Percentiles rank a stretch among this genome's conserved stretches.
These are phyloP conservation scores for Irpex rosettiformis DNA, from an alignment of 1,284 basidiomycete species.

Conservation along the genomic window DNA sequence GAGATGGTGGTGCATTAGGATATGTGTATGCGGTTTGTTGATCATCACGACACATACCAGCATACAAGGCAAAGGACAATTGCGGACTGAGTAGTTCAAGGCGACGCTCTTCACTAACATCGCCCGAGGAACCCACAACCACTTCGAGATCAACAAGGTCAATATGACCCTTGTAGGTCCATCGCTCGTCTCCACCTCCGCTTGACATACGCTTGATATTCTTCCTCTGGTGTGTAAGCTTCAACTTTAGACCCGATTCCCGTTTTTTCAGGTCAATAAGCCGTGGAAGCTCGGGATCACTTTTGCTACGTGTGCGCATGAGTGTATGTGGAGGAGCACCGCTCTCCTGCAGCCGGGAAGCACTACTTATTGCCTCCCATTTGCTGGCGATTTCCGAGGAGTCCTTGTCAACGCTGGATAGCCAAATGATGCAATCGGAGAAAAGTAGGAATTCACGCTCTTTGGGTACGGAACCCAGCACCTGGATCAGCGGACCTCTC, in stretches of 20 bases:
- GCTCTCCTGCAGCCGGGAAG: constrained; percentile 12
- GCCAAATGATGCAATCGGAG: constrained; percentile 78
- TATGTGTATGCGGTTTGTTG: constrained; percentile 1
- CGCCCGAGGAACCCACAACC: constrained; percentile 51
- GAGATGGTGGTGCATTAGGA: background rate
- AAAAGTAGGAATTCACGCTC: constrained; percentile 78
- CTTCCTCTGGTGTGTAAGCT: constrained; percentile 31
- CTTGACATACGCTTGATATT: constrained; percentile 34
- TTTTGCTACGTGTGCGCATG: constrained; percentile 52
- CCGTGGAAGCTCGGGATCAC: constrained; percentile 49
- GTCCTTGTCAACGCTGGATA: constrained; percentile 49
- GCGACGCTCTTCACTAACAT: constrained; percentile 44
- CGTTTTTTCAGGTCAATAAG: constrained; percentile 15
- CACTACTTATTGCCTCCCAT: constrained; percentile 20
- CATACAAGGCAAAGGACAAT: constrained; percentile 74
- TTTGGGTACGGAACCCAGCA: constrained; percentile 48
- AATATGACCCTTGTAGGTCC: constrained; percentile 66
- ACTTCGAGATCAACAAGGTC: constrained; percentile 78
- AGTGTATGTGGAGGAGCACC: constrained; percentile 33
- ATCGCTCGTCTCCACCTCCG: constrained; percentile 50
- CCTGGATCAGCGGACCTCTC: constrained; percentile 58
- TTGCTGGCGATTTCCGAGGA: constrained; percentile 26
- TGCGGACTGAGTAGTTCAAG: constrained; percentile 77
- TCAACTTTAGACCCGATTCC: constrained; percentile 24
- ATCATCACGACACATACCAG: constrained; percentile 42